Conservation (phyloP, 768 basidiomycete genomes). For the Boletus rubescentipes region DNA sequence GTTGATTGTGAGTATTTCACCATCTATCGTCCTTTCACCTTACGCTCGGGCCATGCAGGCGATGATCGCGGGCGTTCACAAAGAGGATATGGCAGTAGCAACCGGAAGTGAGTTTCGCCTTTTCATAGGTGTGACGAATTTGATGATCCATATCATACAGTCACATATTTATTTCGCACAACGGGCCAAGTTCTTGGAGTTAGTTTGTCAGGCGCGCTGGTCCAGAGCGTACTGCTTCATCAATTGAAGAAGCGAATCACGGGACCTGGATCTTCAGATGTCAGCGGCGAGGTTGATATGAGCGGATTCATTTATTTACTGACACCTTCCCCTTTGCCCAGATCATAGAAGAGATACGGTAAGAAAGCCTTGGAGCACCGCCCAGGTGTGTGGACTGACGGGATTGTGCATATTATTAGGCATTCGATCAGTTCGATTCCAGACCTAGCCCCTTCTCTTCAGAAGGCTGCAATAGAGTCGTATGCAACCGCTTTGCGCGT, state of each 20-base stretch:
- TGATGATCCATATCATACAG: conserved; percentile 40
- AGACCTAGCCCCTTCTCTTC: conserved; percentile 51
- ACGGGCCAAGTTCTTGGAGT: conserved; percentile 96
- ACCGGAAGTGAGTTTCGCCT: conserved; percentile 71
- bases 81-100: conserved; percentile 83
- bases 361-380: conserved; percentile 18
- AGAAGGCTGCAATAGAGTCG: conserved; percentile 65
- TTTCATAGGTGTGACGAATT: conserved; percentile 7
- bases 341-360: conserved; percentile 76
- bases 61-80: conserved; percentile 79
- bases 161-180: conserved; percentile 91
- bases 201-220: conserved; percentile 77
- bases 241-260: conserved; percentile 73
- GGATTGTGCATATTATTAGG: conserved; percentile 35
- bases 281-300: conserved; percentile 41
- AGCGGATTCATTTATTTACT: conserved; percentile 17
- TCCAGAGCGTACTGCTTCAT: conserved; percentile 74
- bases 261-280: conserved; percentile 72
- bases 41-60: conserved; percentile 48
- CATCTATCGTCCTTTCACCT: conserved; percentile 4
- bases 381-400: conserved; percentile 15
- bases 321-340: conserved; percentile 34
- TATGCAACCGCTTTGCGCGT: conserved; percentile 78
- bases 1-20: conserved; percentile 60
- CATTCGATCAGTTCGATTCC: conserved; percentile 75